These are phyloP conservation scores for Naegleria lovaniensis DNA, from an alignment of 208 protist species.

Conservation along the genomic window DNA sequence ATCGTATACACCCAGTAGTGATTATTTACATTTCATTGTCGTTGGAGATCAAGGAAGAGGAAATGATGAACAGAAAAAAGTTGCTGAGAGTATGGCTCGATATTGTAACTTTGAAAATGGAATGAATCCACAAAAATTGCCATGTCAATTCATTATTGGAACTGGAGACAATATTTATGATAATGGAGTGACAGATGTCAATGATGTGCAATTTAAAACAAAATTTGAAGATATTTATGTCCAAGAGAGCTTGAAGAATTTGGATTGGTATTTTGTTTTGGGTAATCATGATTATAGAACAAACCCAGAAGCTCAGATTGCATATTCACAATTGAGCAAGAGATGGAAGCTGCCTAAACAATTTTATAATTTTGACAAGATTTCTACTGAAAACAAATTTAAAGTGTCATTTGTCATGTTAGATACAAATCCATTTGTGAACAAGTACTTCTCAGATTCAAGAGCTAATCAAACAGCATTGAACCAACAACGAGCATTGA, in stretches of 20 bases:
- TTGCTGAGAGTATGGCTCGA: not conserved
- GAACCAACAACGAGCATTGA: not conserved
- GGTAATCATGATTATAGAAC: slow-evolving; percentile 32
- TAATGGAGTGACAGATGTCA: slow-evolving; percentile 33
- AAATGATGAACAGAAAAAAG: not conserved
- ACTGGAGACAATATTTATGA: slow-evolving; percentile 48
- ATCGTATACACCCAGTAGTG: not conserved
- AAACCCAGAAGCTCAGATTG: slow-evolving; percentile 34
- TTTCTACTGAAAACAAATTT: not conserved
- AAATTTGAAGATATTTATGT: slow-evolving; percentile 40
- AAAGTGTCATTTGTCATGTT: not conserved
- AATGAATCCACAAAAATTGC: not conserved
- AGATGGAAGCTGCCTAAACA: slow-evolving; percentile 29
- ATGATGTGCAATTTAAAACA: slow-evolving; percentile 38
- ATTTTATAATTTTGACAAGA: not conserved
- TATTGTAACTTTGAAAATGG: not conserved
- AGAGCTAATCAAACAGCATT: not conserved
- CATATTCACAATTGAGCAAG: slow-evolving; percentile 28
- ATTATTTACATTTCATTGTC: not conserved
- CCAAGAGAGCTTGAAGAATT: not conserved
- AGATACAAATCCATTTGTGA: not conserved
- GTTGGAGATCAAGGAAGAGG: not conserved
- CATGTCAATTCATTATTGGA: slow-evolving; percentile 35
- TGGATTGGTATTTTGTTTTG: not conserved
- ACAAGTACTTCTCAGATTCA: not conserved